Conservation (phyloP, 768 basidiomycete species). For the Peribolospora baueri region DNA sequence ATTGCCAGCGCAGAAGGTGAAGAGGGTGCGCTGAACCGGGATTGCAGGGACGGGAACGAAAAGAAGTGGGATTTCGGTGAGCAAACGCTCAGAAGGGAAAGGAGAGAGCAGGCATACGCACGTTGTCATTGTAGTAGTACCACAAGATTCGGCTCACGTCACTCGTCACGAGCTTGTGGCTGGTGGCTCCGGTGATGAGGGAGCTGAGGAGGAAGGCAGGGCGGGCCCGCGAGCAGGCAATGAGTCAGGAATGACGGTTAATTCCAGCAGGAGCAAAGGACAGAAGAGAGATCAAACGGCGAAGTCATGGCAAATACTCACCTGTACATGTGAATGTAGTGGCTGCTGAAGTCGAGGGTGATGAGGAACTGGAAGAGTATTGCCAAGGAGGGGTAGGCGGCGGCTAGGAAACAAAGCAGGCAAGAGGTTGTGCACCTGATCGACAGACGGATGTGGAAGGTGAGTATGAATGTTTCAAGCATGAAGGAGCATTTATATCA, state of each 20-base stretch:
- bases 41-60: background rate
- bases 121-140: slow-evolving; percentile 81
- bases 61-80: background rate
- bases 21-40: slow-evolving; percentile 43
- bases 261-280: background rate
- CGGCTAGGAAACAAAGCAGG: slow-evolving; percentile 74
- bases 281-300: background rate
- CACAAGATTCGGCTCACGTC: slow-evolving; percentile 79
- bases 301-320: slow-evolving; percentile 19
- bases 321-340: slow-evolving; percentile 99
- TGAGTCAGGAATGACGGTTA: too few species aligned
- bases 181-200: slow-evolving; percentile 72
- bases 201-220: slow-evolving; percentile 31
- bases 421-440: slow-evolving; percentile 83
- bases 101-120: slow-evolving; percentile 23
- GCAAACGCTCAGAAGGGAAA: background rate
- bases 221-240: too few species aligned
- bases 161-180: slow-evolving; percentile 77
- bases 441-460: background rate
- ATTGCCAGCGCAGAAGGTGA: slow-evolving; percentile 80
- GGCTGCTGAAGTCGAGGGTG: slow-evolving; percentile 86
- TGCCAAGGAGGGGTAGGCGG: slow-evolving; percentile 64
- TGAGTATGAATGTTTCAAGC: background rate
- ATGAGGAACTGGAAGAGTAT: slow-evolving; percentile 83
- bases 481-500: background rate